A percentile compares a stretch with the other conserved stretches of the same genome.
phyloP scores from a whole-genome alignment of 306 rosid genomes.

The Glycyrrhiza uralensis region DNA sequence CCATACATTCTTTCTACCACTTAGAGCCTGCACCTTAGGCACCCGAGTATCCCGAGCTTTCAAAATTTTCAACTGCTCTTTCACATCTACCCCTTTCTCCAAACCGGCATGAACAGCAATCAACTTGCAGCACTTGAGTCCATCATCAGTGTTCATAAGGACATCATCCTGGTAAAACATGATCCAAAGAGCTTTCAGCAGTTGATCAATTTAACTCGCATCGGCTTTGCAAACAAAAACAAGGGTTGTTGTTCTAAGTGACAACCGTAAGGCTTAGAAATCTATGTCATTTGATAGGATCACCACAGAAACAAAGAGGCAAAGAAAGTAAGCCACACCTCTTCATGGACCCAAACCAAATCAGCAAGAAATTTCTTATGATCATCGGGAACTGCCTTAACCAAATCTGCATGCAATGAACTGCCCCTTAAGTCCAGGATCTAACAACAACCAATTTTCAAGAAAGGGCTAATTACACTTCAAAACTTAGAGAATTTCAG shows the following conservation, averaged over 20 bases:
- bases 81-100: constrained; percentile 58
- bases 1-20: constrained; percentile 76
- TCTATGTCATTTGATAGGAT: not conserved
- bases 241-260: not conserved
- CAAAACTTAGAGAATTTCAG: not conserved
- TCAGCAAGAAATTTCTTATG: constrained; percentile 89
- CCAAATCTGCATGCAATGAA: constrained; percentile 64
- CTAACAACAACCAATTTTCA: not conserved
- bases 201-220: constrained; percentile 11
- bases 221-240: constrained; percentile 17
- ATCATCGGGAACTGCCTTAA: constrained; percentile 81
- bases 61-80: constrained; percentile 64
- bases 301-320: not conserved
- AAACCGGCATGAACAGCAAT: constrained; percentile 94
- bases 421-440: constrained; percentile 6
- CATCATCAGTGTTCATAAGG: constrained; percentile 54
- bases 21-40: constrained; percentile 59
- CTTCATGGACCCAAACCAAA: constrained; percentile 92
- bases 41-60: constrained; percentile 64
- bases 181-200: constrained; percentile 22
- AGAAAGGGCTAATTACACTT: not conserved
- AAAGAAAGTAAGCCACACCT: constrained; percentile 49
- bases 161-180: constrained; percentile 64
- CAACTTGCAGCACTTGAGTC: constrained; percentile 62
- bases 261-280: not conserved